A percentile compares a stretch with the other conserved stretches of the same genome.
These are phyloP conservation scores for Pseudocercospora fijiensis DNA, from an alignment of 2,329 filamentous ascomycete genomes.

Conservation along the genomic window DNA sequence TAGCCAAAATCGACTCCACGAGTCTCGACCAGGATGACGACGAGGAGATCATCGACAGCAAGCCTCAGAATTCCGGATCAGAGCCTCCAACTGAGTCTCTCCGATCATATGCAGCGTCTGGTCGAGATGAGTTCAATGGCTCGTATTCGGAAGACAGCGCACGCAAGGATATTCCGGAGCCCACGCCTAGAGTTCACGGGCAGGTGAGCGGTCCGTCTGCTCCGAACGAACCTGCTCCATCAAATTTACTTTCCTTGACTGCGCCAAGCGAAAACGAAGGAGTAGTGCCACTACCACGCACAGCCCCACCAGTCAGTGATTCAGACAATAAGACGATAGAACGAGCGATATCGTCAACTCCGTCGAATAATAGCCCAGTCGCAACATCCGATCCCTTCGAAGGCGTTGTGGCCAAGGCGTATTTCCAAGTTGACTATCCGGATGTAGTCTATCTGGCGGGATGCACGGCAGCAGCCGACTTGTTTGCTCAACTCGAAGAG, in stretches of 20 bases:
- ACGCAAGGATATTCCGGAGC: not conserved
- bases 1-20: not conserved
- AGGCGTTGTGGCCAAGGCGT: no score
- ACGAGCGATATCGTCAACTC: no score
- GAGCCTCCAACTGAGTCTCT: not conserved
- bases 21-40: not conserved
- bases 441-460: not conserved
- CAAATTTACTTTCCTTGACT: no score
- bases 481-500: not conserved
- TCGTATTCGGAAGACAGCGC: not conserved
- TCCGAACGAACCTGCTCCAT: no score
- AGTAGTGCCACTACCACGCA: no score
- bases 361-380: no score
- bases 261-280: no score
- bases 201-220: no score
- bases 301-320: no score
- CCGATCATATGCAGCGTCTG: not conserved
- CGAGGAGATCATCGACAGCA: not conserved
- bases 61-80: not conserved
- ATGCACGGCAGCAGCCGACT: not conserved
- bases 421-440: no score
- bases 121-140: not conserved
- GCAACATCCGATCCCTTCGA: no score
- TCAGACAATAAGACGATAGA: no score
- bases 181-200: not conserved